Base-by-base conservation (phyloP, 306 rosid species). In the Citrullus mucosospermus region DNA sequence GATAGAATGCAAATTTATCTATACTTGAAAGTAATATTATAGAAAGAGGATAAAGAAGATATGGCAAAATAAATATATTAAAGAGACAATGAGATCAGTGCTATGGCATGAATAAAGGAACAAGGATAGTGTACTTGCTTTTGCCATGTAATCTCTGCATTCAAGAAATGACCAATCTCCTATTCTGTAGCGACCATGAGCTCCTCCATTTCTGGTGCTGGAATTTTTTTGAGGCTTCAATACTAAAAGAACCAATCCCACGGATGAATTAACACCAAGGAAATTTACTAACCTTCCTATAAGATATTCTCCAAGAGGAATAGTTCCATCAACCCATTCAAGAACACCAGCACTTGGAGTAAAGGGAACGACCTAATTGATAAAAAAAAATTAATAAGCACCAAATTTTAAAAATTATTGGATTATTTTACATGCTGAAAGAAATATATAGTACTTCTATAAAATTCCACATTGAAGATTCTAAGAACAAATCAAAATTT, bases 301-400 rank as follows among this genome's bases (percentile, higher is more conserved):
- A 70, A 94, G 98, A 85, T 92, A 92, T 76, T 94, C 98, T 36
- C 95, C 96, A n/a, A 92, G 92, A 78, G 98, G 97, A 86, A 92
- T 86, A 79, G 96, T 92, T 51, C 97, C 97, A 86, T 88, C 87
- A 68, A 92, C 97, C 98, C 98, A 94, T 87, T 94, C 97, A 87
- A 94, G 97, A 84, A 94, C 95, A 83, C 98, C 98, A 36, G 98
- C 97, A 85, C 98, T 94, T 51, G 98, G 98, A 83, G 98, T 92
- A 88, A 94, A 94, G 79, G 98, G 97, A 84, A 94, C 92, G 51
- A 94, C 98, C 97, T 94, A 75, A 77, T 59, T 55, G 83, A 85
- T 71, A 70, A 72, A 4, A 53, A 32, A 71, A 17, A 22, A 77
- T 61, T 44, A 38, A 4, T 30, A 77, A 8, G 51, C 20, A 62